Evolutionary conservation across 208 protist genomes (phyloP).

Genomic region (Trichomonas gallinae): DNA sequence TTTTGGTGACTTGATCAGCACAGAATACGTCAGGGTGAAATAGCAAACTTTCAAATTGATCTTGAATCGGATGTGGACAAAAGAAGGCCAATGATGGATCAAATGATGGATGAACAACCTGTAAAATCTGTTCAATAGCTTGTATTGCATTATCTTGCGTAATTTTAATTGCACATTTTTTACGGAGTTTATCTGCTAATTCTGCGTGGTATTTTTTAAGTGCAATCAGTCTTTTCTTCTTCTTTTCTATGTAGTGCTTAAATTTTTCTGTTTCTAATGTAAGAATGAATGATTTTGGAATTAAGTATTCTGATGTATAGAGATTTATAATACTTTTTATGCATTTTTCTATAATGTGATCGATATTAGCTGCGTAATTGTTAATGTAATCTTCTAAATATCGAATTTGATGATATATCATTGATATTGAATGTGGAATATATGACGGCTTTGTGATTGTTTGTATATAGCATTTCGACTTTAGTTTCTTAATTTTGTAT

Average conservation of each 20-base stretch:
- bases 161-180: not conserved
- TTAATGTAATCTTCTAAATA: not conserved
- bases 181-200: not conserved
- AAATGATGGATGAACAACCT: not conserved
- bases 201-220: not conserved
- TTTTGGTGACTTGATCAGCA: not conserved
- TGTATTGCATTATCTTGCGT: not conserved
- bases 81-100: not conserved
- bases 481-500: not conserved
- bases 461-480: not conserved
- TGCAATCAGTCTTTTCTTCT: not conserved
- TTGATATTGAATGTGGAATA: not conserved
- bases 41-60: not conserved
- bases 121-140: not conserved
- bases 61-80: not conserved
- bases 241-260: not conserved
- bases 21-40: not conserved
- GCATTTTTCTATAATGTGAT: not conserved
- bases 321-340: not conserved
- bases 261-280: not conserved
- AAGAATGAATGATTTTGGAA: not conserved
- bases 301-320: not conserved
- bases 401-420: not conserved
- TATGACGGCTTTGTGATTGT: not conserved
- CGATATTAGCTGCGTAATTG: not conserved